phyloP scores from a whole-genome alignment of 352 stramenopile genomes.

The Phytopythium helicoides region DNA sequence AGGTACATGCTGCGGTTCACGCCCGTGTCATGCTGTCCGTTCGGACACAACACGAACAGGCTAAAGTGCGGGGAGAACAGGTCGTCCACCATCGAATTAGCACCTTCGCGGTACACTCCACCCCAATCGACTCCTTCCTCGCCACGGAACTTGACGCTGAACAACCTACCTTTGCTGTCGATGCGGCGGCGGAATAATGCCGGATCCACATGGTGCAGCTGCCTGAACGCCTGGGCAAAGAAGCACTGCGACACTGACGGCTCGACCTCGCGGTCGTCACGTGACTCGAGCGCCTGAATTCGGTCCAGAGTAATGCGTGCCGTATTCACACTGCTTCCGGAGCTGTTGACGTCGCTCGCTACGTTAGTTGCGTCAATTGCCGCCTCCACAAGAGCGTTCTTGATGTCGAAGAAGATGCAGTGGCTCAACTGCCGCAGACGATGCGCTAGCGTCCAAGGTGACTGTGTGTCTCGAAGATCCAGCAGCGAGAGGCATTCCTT shows the following conservation, averaged over 20 bases:
- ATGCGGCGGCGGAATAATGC: constrained; percentile 86
- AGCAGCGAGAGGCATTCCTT: constrained; percentile 67
- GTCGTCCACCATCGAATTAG: constrained; percentile 89
- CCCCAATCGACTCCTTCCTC: constrained; percentile 90
- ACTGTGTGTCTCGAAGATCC: constrained; percentile 71
- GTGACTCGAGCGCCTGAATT: constrained; percentile 83
- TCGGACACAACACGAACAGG: constrained; percentile 84
- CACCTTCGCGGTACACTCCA: constrained; percentile 85
- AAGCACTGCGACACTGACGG: constrained; percentile 90
- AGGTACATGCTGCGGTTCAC: constrained; percentile 87
- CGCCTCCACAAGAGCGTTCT: constrained; percentile 75
- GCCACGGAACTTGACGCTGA: constrained; percentile 88
- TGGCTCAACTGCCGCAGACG: constrained; percentile 69
- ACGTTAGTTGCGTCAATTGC: constrained; percentile 76
- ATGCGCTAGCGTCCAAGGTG: constrained; percentile 73
- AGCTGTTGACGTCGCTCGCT: constrained; percentile 37
- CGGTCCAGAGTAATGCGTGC: constrained; percentile 84
- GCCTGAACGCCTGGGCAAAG: constrained; percentile 93
- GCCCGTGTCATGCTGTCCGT: constrained; percentile 85
- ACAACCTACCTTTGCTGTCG: constrained; percentile 85
- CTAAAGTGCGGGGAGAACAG: constrained; percentile 84
- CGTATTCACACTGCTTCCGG: constrained; percentile 51
- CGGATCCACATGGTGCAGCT: constrained; percentile 85
- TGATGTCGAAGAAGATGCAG: constrained; percentile 88
- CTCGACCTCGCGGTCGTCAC: constrained; percentile 84